phyloP scores from a whole-genome alignment of 2,329 filamentous ascomycete genomes.

The Dactylellina haptotyla region DNA sequence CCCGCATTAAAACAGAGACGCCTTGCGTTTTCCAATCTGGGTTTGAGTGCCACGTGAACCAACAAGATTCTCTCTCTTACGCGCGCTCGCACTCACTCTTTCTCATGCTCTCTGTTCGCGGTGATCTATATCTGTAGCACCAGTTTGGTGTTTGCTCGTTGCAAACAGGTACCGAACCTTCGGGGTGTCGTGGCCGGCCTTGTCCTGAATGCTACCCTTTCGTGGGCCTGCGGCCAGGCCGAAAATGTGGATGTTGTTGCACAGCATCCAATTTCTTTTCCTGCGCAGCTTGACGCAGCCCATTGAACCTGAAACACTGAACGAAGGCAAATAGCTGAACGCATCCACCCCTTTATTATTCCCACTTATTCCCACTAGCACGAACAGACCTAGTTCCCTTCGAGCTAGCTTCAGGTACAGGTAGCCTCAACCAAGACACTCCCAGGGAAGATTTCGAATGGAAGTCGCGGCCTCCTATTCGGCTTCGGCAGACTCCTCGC shows the following conservation, averaged over 20 bases:
- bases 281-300: constrained; percentile 51
- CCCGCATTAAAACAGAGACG: constrained; percentile 30
- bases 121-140: constrained; percentile 18
- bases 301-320: constrained; percentile 54
- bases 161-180: constrained; percentile 36
- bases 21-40: constrained; percentile 38
- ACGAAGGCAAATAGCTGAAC: constrained; percentile 53
- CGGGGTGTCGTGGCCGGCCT: constrained; percentile 4
- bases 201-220: background rate
- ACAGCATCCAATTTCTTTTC: constrained; percentile 48
- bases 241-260: constrained; percentile 43
- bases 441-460: constrained; percentile 29
- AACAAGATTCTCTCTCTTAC: too few species aligned
- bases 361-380: too few species aligned
- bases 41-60: constrained; percentile 16
- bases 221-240: constrained; percentile 39
- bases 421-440: constrained; percentile 15
- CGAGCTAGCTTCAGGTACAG: constrained; percentile 54
- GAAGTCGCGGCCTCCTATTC: constrained; percentile 39
- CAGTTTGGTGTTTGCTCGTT: constrained; percentile 39
- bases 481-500: constrained; percentile 50
- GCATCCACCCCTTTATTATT: constrained; percentile 50
- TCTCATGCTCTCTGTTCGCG: constrained; percentile 11
- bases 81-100: background rate
- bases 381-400: constrained; percentile 22